Conservation (phyloP, 2,329 filamentous ascomycete species). For the Neofusicoccum ribis region DNA sequence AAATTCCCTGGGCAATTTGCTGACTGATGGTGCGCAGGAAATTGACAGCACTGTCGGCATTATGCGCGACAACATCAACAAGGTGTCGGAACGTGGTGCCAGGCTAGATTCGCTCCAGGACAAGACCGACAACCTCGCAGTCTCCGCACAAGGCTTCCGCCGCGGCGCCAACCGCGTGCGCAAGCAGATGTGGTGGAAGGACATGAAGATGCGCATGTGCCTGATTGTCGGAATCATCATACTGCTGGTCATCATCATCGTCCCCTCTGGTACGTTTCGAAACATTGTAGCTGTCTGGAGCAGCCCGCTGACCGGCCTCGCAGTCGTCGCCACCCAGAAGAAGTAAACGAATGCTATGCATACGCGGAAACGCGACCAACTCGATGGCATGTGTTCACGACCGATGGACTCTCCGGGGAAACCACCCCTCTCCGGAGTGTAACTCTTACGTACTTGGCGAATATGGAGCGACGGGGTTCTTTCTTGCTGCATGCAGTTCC, state of each 20-base stretch:
- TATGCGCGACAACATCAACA: conserved; percentile 98
- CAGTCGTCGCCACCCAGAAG: conserved; percentile 23
- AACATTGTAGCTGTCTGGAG: neutral
- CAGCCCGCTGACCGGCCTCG: conserved; percentile 23
- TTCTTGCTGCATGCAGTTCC: conserved; percentile 21
- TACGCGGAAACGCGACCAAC: conserved; percentile 13
- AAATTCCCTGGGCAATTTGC: neutral
- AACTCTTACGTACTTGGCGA: conserved; percentile 21
- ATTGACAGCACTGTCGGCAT: conserved; percentile 93
- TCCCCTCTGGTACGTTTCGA: conserved; percentile 73
- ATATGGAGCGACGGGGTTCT: conserved; percentile 21
- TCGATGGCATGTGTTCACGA: conserved; percentile 21
- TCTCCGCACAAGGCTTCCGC: conserved; percentile 92
- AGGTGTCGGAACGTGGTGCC: conserved; percentile 90
- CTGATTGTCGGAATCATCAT: conserved; percentile 88
- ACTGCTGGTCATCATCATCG: conserved; percentile 88
- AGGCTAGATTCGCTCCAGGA: conserved; percentile 84
- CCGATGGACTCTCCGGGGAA: conserved; percentile 17
- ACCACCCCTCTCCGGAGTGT: conserved; percentile 14
- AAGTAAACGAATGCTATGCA: conserved; percentile 15
- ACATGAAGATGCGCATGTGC: conserved; percentile 99
- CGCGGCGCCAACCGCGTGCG: conserved; percentile 94
- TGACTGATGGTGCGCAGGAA: conserved; percentile 62
- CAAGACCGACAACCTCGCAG: conserved; percentile 90
- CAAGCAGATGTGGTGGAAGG: conserved; percentile 99